A percentile compares a stretch with the other conserved stretches of the same genome.
phyloP scores from a whole-genome alignment of 352 stramenopile species.

The Globisporangium alternatum region DNA sequence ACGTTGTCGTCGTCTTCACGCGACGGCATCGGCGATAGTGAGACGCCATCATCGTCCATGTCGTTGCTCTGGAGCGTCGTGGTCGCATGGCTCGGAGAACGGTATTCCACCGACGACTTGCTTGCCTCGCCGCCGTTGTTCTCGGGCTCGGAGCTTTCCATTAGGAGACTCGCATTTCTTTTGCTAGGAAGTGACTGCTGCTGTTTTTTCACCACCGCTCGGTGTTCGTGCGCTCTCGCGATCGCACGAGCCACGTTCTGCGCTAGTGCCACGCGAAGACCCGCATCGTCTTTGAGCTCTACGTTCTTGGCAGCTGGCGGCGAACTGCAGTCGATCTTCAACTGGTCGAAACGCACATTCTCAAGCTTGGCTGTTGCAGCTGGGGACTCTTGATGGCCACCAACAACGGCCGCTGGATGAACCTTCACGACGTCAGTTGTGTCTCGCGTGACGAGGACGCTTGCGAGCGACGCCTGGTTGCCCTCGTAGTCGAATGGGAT shows the following conservation, averaged over 20 bases:
- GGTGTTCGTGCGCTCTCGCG: constrained; percentile 27
- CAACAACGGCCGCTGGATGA: background rate
- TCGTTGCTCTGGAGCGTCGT: constrained; percentile 24
- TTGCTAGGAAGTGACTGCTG: background rate
- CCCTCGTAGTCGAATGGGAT: constrained; percentile 59
- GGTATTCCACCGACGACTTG: constrained; percentile 4
- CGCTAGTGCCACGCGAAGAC: constrained; percentile 29
- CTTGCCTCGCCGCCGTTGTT: constrained; percentile 23
- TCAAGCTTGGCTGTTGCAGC: background rate
- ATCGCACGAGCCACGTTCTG: constrained; percentile 47
- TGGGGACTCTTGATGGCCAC: background rate
- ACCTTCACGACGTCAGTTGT: background rate
- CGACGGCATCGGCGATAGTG: background rate
- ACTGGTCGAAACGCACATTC: background rate
- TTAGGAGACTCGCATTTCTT: constrained; percentile 6
- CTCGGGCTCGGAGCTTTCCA: constrained; percentile 26
- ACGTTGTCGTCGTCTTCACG: background rate
- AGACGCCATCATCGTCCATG: constrained; percentile 14
- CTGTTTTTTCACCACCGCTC: background rate
- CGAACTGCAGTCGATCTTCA: constrained; percentile 21
- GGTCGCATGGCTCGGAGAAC: constrained; percentile 3
- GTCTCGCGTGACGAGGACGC: constrained; percentile 36
- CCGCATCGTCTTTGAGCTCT: constrained; percentile 16
- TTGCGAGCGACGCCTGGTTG: constrained; percentile 46
- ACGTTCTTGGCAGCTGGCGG: background rate